Evolutionary conservation across 352 stramenopile genomes (phyloP), one percentile per base, ranked within the genome.

Genomic region (Globisporangium acanthophoron): DNA sequence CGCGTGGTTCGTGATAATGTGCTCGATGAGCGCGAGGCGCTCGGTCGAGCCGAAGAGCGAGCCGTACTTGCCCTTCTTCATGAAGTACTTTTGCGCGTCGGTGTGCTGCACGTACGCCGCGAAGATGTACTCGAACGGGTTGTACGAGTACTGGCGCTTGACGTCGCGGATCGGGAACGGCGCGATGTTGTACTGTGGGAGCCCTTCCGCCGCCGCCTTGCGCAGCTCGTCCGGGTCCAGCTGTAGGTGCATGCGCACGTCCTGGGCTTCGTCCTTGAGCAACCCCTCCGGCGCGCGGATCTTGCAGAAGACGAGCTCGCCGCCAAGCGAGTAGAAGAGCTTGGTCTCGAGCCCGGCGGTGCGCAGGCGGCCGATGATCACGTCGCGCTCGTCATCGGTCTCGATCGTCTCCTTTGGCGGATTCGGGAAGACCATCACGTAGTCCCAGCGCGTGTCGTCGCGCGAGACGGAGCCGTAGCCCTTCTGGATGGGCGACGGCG

Each of bases 61-160:
- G 51, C 70, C 70, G 49, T 78, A 74, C 2, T 67, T 69, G 20
- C 76, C 78, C 50, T 85, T 90, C 56, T 71, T 78, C 44, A 72
- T 53, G 58, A 84, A 94, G 52, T 87, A 90, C 35, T 78, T 65
- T 64, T 94, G 82, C 52, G 76, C 57, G 40, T 92, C 77, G 13
- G 67, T 66, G 16, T 74, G 73, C 55, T 86, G 80, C 64, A 87
- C 85, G 66, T 92, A 94, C 40, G 85, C 74, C 21, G 85, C 82
- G 56, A 88, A 91, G 64, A 94, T 94, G 69, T 90, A 88, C 68
- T 94, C 80, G 56, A 91, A 94, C 50, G 80, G 82, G 29, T 69
- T 76, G 69, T 88, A 92, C 52, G 77, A 68, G 65, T 88, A 87
- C 64, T 67, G 69, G 52, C 87, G 78, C 67, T 91, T 92, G 43